Percentiles rank a stretch among this genome's conserved stretches.
Evolutionary conservation across 306 rosid genomes (phyloP).

Genomic region (Fragaria iinumae): DNA sequence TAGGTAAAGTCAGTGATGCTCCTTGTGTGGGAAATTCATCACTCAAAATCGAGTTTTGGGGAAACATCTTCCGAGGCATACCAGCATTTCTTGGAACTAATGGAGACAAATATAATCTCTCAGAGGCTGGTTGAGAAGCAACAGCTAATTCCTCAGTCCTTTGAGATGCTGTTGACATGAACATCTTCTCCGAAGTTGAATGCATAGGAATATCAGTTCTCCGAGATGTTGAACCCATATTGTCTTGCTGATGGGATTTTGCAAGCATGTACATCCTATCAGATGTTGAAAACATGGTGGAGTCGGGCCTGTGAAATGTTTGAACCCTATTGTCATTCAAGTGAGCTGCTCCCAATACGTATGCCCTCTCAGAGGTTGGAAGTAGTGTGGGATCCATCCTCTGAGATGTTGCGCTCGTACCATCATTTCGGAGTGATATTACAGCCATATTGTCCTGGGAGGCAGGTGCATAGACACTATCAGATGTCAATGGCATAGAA

Average conservation of each 20-base stretch:
- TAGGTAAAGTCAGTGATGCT: conserved; percentile 35
- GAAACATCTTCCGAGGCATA: conserved; percentile 44
- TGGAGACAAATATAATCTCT: conserved; percentile 37
- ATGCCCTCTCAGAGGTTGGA: conserved; percentile 30
- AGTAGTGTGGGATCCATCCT: conserved; percentile 22
- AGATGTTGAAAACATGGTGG: conserved; percentile 34
- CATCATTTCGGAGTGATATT: conserved; percentile 20
- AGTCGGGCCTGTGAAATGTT: conserved; percentile 28
- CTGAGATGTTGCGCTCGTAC: conserved; percentile 21
- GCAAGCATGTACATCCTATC: conserved; percentile 37
- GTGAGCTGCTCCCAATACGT: conserved; percentile 32
- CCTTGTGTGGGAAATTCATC: conserved; percentile 56
- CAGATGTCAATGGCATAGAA: conserved; percentile 27
- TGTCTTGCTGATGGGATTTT: conserved; percentile 28
- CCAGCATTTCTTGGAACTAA: conserved; percentile 35
- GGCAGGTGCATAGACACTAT: conserved; percentile 34
- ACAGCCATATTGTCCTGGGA: conserved; percentile 32
- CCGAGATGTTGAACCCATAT: conserved; percentile 37
- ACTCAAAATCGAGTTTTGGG: conserved; percentile 44
- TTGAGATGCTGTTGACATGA: conserved; percentile 38
- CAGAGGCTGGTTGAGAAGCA: conserved; percentile 38
- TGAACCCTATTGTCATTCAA: conserved; percentile 33
- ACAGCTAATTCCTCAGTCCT: conserved; percentile 37
- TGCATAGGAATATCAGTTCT: conserved; percentile 38
- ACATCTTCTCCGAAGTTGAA: conserved; percentile 41